Evolutionary conservation across 208 protist genomes (phyloP).

Genomic region (Balamuthia mandrillaris): DNA sequence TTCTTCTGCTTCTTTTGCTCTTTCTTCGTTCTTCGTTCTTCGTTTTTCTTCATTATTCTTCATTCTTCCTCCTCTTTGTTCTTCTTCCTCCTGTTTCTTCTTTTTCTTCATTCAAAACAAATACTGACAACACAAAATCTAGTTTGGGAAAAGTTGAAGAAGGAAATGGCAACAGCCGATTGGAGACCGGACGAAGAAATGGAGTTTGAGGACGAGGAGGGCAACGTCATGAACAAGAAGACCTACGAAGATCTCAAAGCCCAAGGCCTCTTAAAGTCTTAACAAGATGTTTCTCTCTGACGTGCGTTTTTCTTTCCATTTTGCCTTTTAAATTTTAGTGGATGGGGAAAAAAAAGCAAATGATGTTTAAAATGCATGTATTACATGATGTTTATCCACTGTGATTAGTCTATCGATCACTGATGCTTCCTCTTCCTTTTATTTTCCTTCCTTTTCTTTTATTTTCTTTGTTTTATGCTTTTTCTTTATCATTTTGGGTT

Average conservation of each 20-base stretch:
- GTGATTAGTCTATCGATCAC: no score
- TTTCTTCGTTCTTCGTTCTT: neutral
- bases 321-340: no score
- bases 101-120: neutral
- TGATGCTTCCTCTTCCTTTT: no score
- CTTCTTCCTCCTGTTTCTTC: slow-evolving; percentile 12
- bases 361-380: no score
- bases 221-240: slow-evolving; percentile 83
- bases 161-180: neutral
- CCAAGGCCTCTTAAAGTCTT: no score
- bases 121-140: neutral
- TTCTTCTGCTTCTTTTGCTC: neutral
- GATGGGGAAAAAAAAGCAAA: no score
- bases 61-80: neutral
- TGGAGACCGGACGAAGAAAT: slow-evolving; percentile 75
- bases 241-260: slow-evolving; percentile 76
- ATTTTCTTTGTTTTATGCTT: no score
- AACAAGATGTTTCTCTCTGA: no score
- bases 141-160: slow-evolving; percentile 64
- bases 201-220: slow-evolving; percentile 82
- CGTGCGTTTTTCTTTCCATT: no score
- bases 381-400: no score
- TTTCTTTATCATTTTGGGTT: no score
- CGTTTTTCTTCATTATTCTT: neutral
- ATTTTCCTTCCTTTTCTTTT: no score